Evolutionary conservation across 2,329 filamentous ascomycete species (phyloP), one percentile per base, ranked within the genome.

Genomic region (Elsinoe ampelina): DNA sequence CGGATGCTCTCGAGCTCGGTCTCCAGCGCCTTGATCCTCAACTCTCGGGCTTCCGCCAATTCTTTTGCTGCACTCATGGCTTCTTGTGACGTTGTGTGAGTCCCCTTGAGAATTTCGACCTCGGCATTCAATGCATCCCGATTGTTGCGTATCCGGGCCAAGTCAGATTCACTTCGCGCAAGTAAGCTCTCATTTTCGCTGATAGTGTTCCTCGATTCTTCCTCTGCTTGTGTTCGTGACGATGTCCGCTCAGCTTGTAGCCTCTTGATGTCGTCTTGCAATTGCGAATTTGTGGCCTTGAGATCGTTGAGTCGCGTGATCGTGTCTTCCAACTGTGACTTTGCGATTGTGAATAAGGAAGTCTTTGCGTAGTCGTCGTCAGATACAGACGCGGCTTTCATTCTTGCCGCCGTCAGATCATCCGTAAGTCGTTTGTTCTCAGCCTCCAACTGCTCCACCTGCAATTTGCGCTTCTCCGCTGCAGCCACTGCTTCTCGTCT

Each of bases 361-460:
- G 90, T 95, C 58, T 89, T 84, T 39, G 90, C 85, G 67, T 95
- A 97, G 64, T 98, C 93, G 61, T 98, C 93, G 65, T 98, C 93
- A 0, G 87, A 86, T 43, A 91, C 75, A 57, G 81, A 84, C 12
- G 88, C 84, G 48, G 87, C 77, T 68, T 80, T 81, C 13, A 79
- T 71, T 60, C 77, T 90, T 34, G 92, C 74, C 4, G 83, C 80
- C 15, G 88, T 90, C 42, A 96, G 82, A 65, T 96, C 88, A 61
- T 91, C 85, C 34, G 87, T 80, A 61, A 87, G 62, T 64, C 84
- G 85, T 67, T 83, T 84, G 65, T 89, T 89, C 63, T 96, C 89
- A 1, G 81, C 77, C 62, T 95, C 81, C 20, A 93, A 77, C 57
- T 85, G 80, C 55, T 93, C 87, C 1, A 97, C 72, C 66, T 97